phyloP scores from a whole-genome alignment of 2,329 filamentous ascomycete genomes.

The Neophaeococcomyces mojaviensis region DNA sequence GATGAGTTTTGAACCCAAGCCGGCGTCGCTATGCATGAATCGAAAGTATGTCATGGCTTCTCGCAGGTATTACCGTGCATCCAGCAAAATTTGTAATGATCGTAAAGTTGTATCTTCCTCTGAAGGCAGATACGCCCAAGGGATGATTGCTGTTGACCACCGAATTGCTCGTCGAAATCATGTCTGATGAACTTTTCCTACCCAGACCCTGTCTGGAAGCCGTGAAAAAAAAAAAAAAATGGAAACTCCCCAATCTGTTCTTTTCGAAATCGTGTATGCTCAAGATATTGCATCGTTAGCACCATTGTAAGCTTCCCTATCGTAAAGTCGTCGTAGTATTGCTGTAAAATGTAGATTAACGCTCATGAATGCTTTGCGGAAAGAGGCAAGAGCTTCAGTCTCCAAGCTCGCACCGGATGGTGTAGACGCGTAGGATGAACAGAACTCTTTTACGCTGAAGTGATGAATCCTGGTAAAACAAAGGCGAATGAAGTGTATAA shows the following conservation, averaged over 20 bases:
- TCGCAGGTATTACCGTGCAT: not conserved
- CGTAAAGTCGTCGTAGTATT: slow-evolving; percentile 2
- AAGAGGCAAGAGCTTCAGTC: no score
- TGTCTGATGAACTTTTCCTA: slow-evolving; percentile 4
- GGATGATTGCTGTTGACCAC: no score
- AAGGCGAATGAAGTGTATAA: slow-evolving; percentile 1
- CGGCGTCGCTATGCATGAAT: slow-evolving; percentile 6
- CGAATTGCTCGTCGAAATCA: no score
- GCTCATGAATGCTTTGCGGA: not conserved
- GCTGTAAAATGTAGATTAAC: slow-evolving; percentile 4
- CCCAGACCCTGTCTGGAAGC: not conserved
- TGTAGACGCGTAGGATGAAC: not conserved
- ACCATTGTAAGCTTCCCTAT: not conserved
- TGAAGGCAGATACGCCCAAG: no score
- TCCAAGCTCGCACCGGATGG: no score
- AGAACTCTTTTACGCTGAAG: not conserved
- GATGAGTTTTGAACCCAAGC: not conserved
- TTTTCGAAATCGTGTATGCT: slow-evolving; percentile 3
- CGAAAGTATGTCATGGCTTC: not conserved
- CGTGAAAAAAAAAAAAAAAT: not conserved
- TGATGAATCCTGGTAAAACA: slow-evolving; percentile 6
- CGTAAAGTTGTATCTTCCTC: no score
- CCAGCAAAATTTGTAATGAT: no score
- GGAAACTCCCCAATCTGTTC: slow-evolving; percentile 6
- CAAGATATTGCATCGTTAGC: not conserved